A percentile compares a stretch with the other conserved stretches of the same genome.
phyloP scores from a whole-genome alignment of 2,329 filamentous ascomycete genomes.

The Nemania diffusa region DNA sequence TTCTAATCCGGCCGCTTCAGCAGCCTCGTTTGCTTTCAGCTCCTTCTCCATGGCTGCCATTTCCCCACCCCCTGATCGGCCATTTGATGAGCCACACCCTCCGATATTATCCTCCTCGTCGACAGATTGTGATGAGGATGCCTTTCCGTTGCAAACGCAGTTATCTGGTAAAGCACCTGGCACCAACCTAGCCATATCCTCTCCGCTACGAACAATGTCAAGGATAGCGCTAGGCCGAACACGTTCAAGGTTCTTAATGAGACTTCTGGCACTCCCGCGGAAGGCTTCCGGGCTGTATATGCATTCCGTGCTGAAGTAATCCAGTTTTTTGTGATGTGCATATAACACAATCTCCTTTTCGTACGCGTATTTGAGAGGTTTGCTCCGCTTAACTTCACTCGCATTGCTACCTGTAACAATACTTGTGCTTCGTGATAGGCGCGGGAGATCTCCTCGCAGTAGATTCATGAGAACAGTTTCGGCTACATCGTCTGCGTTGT shows the following conservation, averaged over 20 bases:
- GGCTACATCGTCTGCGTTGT: conserved; percentile 97
- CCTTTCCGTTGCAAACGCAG: conserved; percentile 60
- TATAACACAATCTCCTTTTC: conserved; percentile 99
- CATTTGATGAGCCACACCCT: conserved; percentile 79
- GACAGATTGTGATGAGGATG: conserved; percentile 46
- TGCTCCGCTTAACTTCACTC: conserved; percentile 94
- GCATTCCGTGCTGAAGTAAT: conserved; percentile 99
- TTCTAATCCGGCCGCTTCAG: conserved; percentile 68
- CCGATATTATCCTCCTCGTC: conserved; percentile 67
- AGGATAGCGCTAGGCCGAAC: conserved; percentile 93
- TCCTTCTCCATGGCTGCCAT: conserved; percentile 85
- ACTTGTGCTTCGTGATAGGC: conserved; percentile 86
- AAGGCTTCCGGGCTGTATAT: conserved; percentile 99
- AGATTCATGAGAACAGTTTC: conserved; percentile 99
- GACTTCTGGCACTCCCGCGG: conserved; percentile 84
- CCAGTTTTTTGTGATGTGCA: conserved; percentile 93
- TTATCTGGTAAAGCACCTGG: conserved; percentile 65
- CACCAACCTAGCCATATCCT: conserved; percentile 94
- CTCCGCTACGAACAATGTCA: conserved; percentile 92
- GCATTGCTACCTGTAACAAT: conserved; percentile 82
- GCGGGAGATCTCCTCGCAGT: conserved; percentile 86
- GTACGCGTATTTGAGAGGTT: conserved; percentile 97
- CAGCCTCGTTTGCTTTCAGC: conserved; percentile 71
- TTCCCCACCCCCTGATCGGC: conserved; percentile 74
- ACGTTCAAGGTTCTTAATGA: conserved; percentile 95